Evolutionary conservation across 257 asterid species (phyloP), one percentile per base, ranked within the genome.

Genomic region (Hygrophila difformis): DNA sequence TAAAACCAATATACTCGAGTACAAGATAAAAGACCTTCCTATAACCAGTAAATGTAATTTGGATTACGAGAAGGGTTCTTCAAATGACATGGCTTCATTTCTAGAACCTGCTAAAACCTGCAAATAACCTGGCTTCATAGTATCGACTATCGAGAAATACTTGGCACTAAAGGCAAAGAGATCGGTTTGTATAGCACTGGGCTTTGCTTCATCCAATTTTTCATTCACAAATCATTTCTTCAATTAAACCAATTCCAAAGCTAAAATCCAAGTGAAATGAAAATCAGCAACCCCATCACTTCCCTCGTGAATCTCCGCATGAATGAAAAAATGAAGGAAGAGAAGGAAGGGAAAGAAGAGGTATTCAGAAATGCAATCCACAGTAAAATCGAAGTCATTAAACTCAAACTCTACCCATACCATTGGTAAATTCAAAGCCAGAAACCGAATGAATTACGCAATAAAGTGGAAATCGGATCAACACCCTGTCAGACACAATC

Each of bases 391-490:
- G 51, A 60, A 56, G 15, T 56, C 47, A 34, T 34, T 36, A 6
- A 57, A 51, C 53, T 48, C 65, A 59, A 34, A 44, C 49, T 28
- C 45, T 53, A 20, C 28, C 18, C 57, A 67, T 55, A 55, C 60
- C 46, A 19, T 65, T 35, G 42, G 51, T 43, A 13, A 51, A 42
- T 40, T 41, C 55, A 29, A 41, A 50, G 43, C 58, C 23, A 31
- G 1, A 35, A 67, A 41, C 49, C 53, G 18, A 9, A 47, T n/a
- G 42, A 34, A 23, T 48, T 26, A 22, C 12, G n/a, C 6, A 53
- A 26, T 41, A 16, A 24, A 52, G 19, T 47, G 43, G 52, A 53
- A 36, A 42, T 33, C 8, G 49, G 31, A 49, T 34, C 39, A 1
- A 50, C 34, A 36, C n/a, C n/a, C n/a, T n/a, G n/a, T n/a, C n/a